phyloP scores from a whole-genome alignment of 495 filamentous ascomycete genomes.

The Lophium mytilinum region DNA sequence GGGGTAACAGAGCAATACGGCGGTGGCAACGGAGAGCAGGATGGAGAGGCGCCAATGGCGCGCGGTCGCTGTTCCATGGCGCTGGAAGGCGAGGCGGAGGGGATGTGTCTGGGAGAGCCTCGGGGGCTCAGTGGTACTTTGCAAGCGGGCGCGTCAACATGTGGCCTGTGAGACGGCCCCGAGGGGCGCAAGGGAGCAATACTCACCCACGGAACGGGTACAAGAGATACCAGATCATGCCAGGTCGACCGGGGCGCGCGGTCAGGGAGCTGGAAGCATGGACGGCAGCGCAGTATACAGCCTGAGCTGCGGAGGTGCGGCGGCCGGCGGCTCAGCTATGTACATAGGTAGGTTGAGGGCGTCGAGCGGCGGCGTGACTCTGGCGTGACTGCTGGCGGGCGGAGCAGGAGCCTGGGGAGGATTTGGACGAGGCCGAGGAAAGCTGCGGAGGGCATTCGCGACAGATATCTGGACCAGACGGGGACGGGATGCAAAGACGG shows the following conservation, averaged over 20 bases:
- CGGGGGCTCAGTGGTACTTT: conserved; percentile 35
- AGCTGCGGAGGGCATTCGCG: neutral
- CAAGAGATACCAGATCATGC: conserved; percentile 49
- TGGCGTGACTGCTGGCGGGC: no score
- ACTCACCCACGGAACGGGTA: conserved; percentile 56
- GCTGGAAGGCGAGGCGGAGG: conserved; percentile 50
- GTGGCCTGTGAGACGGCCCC: neutral
- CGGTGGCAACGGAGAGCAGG: conserved; percentile 53
- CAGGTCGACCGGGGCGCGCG: neutral
- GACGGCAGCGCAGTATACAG: neutral
- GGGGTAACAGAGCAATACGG: conserved; percentile 56
- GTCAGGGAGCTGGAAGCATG: neutral
- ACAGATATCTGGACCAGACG: no score
- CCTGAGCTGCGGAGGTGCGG: neutral
- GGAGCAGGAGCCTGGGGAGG: neutral
- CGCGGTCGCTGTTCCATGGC: conserved; percentile 54
- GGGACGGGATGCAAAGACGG: no score
- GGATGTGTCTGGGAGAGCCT: conserved; percentile 51
- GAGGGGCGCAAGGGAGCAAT: conserved; percentile 9
- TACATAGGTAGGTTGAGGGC: neutral
- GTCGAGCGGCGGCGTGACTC: neutral
- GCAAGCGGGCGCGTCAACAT: conserved; percentile 1
- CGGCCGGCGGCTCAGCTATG: neutral
- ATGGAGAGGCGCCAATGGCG: conserved; percentile 59
- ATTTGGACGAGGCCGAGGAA: neutral